Conservation (phyloP, 345 rosid genomes). For the Tarenaya hassleriana region DNA sequence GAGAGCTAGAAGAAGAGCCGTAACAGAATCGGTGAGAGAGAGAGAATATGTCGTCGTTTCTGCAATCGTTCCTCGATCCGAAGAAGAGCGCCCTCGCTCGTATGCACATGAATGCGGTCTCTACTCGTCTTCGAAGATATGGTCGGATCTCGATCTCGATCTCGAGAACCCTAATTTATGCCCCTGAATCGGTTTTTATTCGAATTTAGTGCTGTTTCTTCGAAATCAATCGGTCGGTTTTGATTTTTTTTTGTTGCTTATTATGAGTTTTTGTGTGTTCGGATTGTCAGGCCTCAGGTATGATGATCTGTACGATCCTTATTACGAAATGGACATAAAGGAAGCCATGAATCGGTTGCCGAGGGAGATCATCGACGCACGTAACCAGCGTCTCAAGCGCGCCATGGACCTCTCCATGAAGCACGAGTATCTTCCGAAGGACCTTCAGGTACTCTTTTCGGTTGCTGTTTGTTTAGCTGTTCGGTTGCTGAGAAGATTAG, state of each 20-base stretch:
- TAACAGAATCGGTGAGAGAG: background rate
- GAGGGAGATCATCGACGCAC: slow-evolving; percentile 82
- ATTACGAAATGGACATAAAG: slow-evolving; percentile 73
- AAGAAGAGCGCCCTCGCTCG: slow-evolving; percentile 34
- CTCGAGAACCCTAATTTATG: slow-evolving; percentile 21
- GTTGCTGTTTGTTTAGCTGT: background rate
- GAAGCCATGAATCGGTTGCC: slow-evolving; percentile 89
- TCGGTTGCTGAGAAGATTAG: background rate
- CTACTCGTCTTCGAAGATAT: slow-evolving; percentile 28
- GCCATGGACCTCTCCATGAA: slow-evolving; percentile 99
- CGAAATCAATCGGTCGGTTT: background rate
- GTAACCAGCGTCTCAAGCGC: slow-evolving; percentile 94
- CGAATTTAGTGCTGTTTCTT: background rate
- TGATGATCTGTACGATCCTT: slow-evolving; percentile 86
- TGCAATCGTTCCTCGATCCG: slow-evolving; percentile 28
- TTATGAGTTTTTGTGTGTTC: too few species aligned
- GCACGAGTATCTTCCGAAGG: slow-evolving; percentile 76
- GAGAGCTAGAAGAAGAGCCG: too few species aligned
- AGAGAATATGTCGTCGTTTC: slow-evolving; percentile 22
- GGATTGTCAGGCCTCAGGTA: slow-evolving; percentile 62
- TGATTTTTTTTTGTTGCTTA: background rate
- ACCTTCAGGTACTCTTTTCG: slow-evolving; percentile 57
- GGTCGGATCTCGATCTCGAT: slow-evolving; percentile 20
- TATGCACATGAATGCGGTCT: slow-evolving; percentile 27
- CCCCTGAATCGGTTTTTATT: slow-evolving; percentile 14